A percentile compares a stretch with the other conserved stretches of the same genome.
phyloP scores from a whole-genome alignment of 208 protist species.

The Trypanosoma grayi region DNA sequence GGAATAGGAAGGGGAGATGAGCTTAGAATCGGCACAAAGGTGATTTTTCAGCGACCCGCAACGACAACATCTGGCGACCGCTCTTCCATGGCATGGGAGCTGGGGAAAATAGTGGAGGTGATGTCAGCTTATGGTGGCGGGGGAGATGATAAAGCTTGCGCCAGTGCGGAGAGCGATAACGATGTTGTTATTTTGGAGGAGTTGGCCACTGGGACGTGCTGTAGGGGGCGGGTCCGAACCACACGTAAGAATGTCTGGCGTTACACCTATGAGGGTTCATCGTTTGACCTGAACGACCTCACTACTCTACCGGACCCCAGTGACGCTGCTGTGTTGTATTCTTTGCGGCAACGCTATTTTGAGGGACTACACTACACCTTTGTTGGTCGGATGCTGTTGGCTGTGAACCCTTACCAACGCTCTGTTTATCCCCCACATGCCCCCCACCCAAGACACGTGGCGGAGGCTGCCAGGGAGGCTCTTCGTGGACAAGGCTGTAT shows the following conservation, averaged over 20 bases:
- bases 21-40: background rate
- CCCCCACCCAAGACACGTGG: slow-evolving; percentile 16
- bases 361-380: slow-evolving; percentile 20
- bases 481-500: background rate
- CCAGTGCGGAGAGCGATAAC: background rate
- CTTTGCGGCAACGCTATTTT: slow-evolving; percentile 19
- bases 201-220: background rate
- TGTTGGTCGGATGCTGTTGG: slow-evolving; percentile 14
- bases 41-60: background rate
- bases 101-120: slow-evolving; percentile 12
- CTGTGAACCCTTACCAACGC: slow-evolving; percentile 23
- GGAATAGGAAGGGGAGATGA: background rate
- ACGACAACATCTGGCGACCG: background rate
- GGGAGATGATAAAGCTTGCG: background rate
- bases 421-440: slow-evolving; percentile 12
- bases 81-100: background rate
- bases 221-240: background rate
- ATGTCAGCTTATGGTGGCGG: background rate
- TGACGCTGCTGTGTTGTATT: slow-evolving; percentile 20
- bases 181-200: background rate
- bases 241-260: background rate
- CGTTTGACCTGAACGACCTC: slow-evolving; percentile 21
- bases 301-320: slow-evolving; percentile 5
- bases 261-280: slow-evolving; percentile 15
- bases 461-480: background rate